Conservation (phyloP, 306 rosid genomes). For the Malus sylvestris region DNA sequence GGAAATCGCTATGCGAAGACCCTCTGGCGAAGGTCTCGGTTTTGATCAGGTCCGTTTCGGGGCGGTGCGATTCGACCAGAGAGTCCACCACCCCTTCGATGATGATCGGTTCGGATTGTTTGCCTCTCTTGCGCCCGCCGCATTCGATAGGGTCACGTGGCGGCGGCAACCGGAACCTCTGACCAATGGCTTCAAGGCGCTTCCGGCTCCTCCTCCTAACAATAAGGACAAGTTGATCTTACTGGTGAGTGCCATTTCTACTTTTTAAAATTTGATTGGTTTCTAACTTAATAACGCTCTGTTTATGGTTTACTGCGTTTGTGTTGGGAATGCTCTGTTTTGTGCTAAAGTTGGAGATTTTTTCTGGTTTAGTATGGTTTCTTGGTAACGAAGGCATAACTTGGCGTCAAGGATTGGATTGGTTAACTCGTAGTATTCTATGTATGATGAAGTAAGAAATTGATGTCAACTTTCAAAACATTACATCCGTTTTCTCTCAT, state of each 20-base stretch:
- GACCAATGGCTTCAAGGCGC: not conserved
- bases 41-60: not conserved
- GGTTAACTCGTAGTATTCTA: not conserved
- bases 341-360: not conserved
- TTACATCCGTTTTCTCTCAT: not conserved
- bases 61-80: conserved; percentile 3
- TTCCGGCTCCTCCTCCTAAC: not conserved
- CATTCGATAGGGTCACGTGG: not conserved
- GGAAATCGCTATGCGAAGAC: conserved; percentile 19
- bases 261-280: not conserved
- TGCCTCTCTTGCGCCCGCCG: not conserved
- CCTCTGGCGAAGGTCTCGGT: not conserved
- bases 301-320: not conserved
- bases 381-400: not conserved
- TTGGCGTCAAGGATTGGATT: not conserved
- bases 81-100: conserved; percentile 2
- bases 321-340: not conserved
- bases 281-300: not conserved
- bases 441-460: too few relatives aligned
- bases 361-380: not conserved
- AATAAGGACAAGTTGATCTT: conserved; percentile 27
- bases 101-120: not conserved
- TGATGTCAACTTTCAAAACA: too few relatives aligned
- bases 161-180: not conserved
- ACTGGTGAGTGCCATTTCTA: conserved; percentile 22